phyloP scores from a whole-genome alignment of 345 rosid genomes.

The Isatis tinctoria region DNA sequence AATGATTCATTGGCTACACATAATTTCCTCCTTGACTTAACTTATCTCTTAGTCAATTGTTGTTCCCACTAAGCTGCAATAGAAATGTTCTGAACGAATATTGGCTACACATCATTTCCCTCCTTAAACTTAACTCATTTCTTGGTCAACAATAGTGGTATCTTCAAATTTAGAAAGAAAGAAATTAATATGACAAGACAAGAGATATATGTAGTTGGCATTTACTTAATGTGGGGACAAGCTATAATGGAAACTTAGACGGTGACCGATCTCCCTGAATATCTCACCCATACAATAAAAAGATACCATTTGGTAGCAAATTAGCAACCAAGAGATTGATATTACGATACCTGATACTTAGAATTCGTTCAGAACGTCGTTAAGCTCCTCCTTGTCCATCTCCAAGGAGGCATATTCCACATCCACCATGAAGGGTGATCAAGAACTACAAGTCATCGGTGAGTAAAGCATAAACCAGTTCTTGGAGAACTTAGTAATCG shows the following conservation, averaged over 20 bases:
- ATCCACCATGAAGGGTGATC: slow-evolving; percentile 26
- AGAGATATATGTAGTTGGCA: not conserved
- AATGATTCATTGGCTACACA: not conserved
- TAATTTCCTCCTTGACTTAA: not conserved
- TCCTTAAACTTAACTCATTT: not conserved
- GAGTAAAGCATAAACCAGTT: slow-evolving; percentile 7
- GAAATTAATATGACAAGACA: not conserved
- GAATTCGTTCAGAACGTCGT: not conserved
- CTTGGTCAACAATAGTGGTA: slow-evolving; percentile 8
- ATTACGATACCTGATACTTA: slow-evolving; percentile 1
- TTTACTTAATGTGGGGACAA: slow-evolving; percentile 15
- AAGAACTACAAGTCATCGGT: slow-evolving; percentile 35
- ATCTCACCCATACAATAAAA: slow-evolving; percentile 4
- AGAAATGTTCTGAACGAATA: too few relatives aligned
- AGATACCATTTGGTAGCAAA: not conserved
- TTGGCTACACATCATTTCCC: too few relatives aligned
- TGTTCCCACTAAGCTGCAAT: too few relatives aligned
- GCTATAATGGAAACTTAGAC: not conserved
- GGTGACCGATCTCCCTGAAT: not conserved
- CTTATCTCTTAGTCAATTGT: not conserved
- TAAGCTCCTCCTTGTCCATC: slow-evolving; percentile 11
- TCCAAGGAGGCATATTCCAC: slow-evolving; percentile 4
- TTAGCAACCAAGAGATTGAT: not conserved
- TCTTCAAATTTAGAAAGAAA: not conserved
- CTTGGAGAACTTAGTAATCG: not conserved